Evolutionary conservation across 108 stramenopile species (phyloP).

Genomic region (Hondaea fermentalgiana): DNA sequence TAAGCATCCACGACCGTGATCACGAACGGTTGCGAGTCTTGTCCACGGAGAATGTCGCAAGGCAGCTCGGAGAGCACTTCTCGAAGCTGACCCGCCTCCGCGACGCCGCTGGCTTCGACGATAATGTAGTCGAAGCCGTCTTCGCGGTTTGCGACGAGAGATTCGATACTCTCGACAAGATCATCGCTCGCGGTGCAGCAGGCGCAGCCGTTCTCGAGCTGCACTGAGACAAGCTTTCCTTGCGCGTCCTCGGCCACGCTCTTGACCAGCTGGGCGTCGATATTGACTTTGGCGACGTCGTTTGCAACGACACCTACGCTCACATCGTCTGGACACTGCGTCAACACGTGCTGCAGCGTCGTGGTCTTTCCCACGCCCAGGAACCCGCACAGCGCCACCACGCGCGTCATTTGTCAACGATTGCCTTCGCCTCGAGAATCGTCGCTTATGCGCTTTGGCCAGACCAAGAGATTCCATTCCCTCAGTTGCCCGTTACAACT

Average conservation of each 20-base stretch:
- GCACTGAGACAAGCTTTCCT: not conserved
- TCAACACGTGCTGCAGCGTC: not conserved
- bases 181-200: slow-evolving; percentile 7
- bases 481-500: too few species aligned
- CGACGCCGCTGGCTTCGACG: not conserved
- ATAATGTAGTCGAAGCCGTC: not conserved
- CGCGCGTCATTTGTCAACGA: not conserved
- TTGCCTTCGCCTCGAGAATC: too few species aligned
- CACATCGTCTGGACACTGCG: not conserved
- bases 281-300: not conserved
- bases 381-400: not conserved
- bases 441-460: too few species aligned
- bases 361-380: not conserved
- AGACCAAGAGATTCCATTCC: too few species aligned
- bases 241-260: not conserved
- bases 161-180: not conserved
- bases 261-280: slow-evolving; percentile 8
- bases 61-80: not conserved
- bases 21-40: not conserved
- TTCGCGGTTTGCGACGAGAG: not conserved
- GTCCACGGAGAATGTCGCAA: too few species aligned
- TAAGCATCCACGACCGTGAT: not conserved
- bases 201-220: slow-evolving; percentile 1
- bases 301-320: not conserved
- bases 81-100: not conserved